These are phyloP conservation scores for Aureobasidium vineae DNA, from an alignment of 2,329 filamentous ascomycete species.

Conservation along the genomic window DNA sequence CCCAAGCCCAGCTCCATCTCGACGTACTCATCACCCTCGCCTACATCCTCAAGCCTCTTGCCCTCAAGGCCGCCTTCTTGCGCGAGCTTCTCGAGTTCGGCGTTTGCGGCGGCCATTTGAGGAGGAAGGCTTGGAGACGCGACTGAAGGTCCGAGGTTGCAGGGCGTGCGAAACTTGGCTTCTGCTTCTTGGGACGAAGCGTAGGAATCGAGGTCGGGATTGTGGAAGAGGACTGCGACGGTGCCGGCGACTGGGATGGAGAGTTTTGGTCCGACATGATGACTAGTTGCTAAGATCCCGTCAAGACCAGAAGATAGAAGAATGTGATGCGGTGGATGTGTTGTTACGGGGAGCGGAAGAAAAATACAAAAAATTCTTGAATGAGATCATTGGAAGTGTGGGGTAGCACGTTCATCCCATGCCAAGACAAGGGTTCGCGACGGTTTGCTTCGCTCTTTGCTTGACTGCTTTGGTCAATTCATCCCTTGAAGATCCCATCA, in stretches of 20 bases:
- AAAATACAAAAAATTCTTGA: slow-evolving; percentile 17
- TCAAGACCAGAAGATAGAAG: no score
- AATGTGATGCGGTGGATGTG: no score
- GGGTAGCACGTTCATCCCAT: neutral
- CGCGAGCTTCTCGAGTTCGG: slow-evolving; percentile 31
- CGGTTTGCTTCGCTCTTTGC: neutral
- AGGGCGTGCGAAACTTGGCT: slow-evolving; percentile 10
- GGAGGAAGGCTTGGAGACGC: slow-evolving; percentile 36
- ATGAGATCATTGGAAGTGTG: slow-evolving; percentile 18
- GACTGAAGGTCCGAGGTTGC: slow-evolving; percentile 30
- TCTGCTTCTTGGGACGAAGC: slow-evolving; percentile 19
- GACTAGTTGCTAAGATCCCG: neutral
- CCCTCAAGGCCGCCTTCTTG: slow-evolving; percentile 29
- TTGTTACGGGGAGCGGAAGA: neutral
- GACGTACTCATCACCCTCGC: slow-evolving; percentile 38
- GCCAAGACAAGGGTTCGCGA: neutral
- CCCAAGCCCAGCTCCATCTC: slow-evolving; percentile 41
- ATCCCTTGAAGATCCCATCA: neutral
- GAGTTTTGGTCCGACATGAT: slow-evolving; percentile 14
- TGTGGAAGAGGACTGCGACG: slow-evolving; percentile 6
- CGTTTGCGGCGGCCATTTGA: slow-evolving; percentile 37
- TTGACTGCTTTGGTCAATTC: neutral
- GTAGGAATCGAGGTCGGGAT: slow-evolving; percentile 9
- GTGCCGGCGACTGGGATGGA: neutral
- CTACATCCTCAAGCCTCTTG: slow-evolving; percentile 37